Evolutionary conservation across 1,284 basidiomycete species (phyloP).

Genomic region (Ceratobasidium sp.): DNA sequence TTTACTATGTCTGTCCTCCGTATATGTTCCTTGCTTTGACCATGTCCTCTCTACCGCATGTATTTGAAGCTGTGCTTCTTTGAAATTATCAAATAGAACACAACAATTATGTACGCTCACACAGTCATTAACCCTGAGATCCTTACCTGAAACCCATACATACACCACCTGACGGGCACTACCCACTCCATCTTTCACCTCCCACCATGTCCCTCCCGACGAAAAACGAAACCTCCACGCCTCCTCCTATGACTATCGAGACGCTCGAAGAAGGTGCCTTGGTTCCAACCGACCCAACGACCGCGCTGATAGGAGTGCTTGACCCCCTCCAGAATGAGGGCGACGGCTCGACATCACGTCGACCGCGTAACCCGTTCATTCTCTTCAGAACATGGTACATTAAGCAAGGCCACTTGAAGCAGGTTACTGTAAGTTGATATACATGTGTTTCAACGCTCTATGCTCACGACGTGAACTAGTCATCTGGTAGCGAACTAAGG

Average conservation of each 20-base stretch:
- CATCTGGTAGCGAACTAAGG: conserved; percentile 37
- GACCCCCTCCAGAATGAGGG: conserved; percentile 7
- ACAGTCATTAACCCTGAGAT: conserved; percentile 38
- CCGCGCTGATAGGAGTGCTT: background rate
- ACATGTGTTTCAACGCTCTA: background rate
- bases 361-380: conserved; percentile 37
- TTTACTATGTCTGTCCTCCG: conserved; percentile 7
- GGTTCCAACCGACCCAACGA: conserved; percentile 13
- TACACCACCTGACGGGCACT: conserved; percentile 20
- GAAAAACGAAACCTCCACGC: conserved; percentile 24
- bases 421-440: conserved; percentile 25
- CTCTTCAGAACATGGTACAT: conserved; percentile 37
- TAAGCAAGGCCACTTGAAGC: conserved; percentile 32
- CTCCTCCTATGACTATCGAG: conserved; percentile 8
- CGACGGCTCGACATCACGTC: conserved; percentile 6
- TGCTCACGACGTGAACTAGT: conserved; percentile 17
- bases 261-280: background rate
- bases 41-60: conserved; percentile 24
- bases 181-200: conserved; percentile 2
- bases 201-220: conserved; percentile 23
- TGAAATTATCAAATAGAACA: conserved; percentile 22
- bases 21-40: conserved; percentile 15
- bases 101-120: conserved; percentile 34
- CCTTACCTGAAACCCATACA: conserved; percentile 9
- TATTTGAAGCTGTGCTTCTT: conserved; percentile 26